Base-by-base conservation (phyloP, 768 basidiomycete species). In the Tephrocybe sp. region DNA sequence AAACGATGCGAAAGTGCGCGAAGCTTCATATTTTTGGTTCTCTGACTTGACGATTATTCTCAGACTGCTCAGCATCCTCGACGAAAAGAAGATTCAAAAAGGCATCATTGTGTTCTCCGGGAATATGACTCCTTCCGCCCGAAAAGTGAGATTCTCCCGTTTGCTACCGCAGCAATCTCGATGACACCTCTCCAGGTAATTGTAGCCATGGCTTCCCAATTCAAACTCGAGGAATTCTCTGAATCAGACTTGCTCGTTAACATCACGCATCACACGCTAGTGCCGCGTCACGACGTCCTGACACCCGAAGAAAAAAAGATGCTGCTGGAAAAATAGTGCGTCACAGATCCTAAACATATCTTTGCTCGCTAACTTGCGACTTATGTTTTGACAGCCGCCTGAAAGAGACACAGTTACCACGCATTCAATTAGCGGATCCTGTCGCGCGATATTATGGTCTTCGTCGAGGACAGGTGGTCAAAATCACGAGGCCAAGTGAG, bases 371-470 rank as follows among this genome's bases (percentile, higher is more conserved):
- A 22, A 49, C 36, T 20, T 46, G 55, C 45, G 46, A 55, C 42
- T 57, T 55, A 55, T 60, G 52, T 55, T 20, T 48, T 36, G 52
- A 47, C 61, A 99, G 96, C 72, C 96, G 97, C 55, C 73, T 99
- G 51, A 96, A 96, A 69, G 97, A 98, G 65, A 98, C 96, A 1
- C 97, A 99, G 64, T 77, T 99, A 49, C 97, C 97, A 42, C 90
- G 97, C 19, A 98, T 99, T 56, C 95, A 98, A 71, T 70, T 97
- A 38, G 85, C 87, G 22, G 97, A 99, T 68, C 97, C 97, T 9
- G 96, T 99, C n/a, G 93, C 97, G 36, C 84, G 95, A 52, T 98
- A 99, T 69, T 99, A 98, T 72, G 97, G 97, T 45, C 82, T 99
- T 51, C 81, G 85, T 61, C 83, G 97, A 44, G 95, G 96, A 22